These are phyloP conservation scores for Lentinula sp. DNA, from an alignment of 768 basidiomycete genomes.

Conservation along the genomic window DNA sequence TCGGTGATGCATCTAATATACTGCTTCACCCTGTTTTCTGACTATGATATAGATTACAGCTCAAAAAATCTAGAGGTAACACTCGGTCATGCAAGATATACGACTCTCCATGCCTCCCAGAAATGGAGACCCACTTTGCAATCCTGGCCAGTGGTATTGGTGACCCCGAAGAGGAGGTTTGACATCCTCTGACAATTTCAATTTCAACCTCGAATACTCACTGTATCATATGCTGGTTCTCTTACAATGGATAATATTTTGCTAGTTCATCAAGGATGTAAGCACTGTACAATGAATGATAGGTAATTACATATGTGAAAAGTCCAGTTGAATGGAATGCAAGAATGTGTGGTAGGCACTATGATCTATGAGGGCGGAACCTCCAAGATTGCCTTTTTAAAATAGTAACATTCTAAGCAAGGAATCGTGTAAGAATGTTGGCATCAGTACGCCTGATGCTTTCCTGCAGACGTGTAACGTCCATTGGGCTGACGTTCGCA, in stretches of 20 bases:
- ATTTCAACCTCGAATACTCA: neutral
- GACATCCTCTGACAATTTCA: slow-evolving; percentile 13
- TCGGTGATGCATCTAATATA: slow-evolving; percentile 42
- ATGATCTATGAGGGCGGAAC: neutral
- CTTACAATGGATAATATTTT: neutral
- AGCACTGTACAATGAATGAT: neutral
- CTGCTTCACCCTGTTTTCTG: slow-evolving; percentile 1
- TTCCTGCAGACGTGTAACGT: slow-evolving; percentile 74
- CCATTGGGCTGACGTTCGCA: slow-evolving; percentile 75
- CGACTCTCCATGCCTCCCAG: slow-evolving; percentile 95
- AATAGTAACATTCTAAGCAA: slow-evolving; percentile 39
- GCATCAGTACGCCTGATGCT: slow-evolving; percentile 73
- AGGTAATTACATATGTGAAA: slow-evolving; percentile 9
- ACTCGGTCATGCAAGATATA: slow-evolving; percentile 96
- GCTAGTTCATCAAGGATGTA: neutral
- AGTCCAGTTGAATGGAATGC: slow-evolving; percentile 48
- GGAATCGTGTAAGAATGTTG: slow-evolving; percentile 86
- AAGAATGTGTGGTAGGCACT: neutral
- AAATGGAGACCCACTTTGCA: slow-evolving; percentile 93
- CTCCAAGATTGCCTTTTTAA: neutral
- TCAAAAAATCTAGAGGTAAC: slow-evolving; percentile 88
- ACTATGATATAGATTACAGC: slow-evolving; percentile 55
- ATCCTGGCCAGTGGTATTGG: slow-evolving; percentile 89
- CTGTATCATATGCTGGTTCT: neutral
- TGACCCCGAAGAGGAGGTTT: slow-evolving; percentile 87